Evolutionary conservation across 108 stramenopile species (phyloP).

Genomic region (Cylindrotheca closterium): DNA sequence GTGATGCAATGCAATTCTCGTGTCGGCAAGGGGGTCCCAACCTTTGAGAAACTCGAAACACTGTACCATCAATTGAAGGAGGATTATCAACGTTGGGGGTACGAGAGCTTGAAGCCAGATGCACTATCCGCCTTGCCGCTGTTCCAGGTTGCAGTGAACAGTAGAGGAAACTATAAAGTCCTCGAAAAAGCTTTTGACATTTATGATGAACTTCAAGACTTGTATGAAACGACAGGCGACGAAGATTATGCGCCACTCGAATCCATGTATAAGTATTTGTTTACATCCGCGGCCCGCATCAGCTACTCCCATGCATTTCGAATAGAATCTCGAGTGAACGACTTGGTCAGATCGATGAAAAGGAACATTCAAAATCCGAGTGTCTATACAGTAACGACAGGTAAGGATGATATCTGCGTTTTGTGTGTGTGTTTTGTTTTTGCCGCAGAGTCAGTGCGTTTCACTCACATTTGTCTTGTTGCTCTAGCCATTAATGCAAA

Average conservation of each 20-base stretch:
- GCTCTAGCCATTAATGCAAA: slow-evolving; percentile 8
- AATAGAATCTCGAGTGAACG: background rate
- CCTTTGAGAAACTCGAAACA: slow-evolving; percentile 1
- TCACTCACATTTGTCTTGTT: background rate
- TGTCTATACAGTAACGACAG: background rate
- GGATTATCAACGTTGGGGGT: slow-evolving; percentile 7
- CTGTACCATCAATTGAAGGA: slow-evolving; percentile 12
- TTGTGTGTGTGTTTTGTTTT: background rate
- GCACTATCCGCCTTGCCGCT: slow-evolving; percentile 3
- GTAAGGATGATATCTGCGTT: background rate
- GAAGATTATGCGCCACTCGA: slow-evolving; percentile 7
- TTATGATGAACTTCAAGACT: slow-evolving; percentile 7
- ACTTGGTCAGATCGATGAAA: background rate
- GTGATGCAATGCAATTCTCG: slow-evolving; percentile 9
- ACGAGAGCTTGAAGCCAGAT: slow-evolving; percentile 9
- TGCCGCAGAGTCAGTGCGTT: background rate
- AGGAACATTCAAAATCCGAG: slow-evolving; percentile 3
- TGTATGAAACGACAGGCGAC: slow-evolving; percentile 15
- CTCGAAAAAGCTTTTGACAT: slow-evolving; percentile 2
- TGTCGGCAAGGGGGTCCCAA: background rate
- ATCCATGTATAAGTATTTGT: slow-evolving; percentile 1
- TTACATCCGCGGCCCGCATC: slow-evolving; percentile 9
- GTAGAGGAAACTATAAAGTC: background rate
- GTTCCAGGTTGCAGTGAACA: slow-evolving; percentile 6
- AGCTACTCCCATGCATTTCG: background rate